Evolutionary conservation across 2,329 filamentous ascomycete genomes (phyloP).

Genomic region (Thelonectria olida): DNA sequence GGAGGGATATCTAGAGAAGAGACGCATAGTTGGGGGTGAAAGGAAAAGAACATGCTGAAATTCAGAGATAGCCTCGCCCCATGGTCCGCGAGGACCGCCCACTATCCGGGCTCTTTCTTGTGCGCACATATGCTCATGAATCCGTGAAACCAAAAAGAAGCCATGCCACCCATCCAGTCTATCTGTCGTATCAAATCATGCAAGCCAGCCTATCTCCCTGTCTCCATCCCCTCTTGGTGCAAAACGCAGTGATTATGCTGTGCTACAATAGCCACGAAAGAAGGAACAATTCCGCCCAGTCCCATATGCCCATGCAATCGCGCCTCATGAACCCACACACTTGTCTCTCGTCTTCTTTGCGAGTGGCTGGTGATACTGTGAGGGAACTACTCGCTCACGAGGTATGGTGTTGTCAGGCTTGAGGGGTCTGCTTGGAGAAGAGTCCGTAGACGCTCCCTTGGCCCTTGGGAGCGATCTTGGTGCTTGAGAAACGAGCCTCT

Average conservation of each 20-base stretch:
- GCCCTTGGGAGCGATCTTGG: conserved; percentile 68
- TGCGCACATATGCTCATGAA: neutral
- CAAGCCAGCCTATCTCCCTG: no score
- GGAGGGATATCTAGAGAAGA: neutral
- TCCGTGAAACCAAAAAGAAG: neutral
- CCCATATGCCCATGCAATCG: conserved; percentile 9
- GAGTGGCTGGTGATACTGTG: neutral
- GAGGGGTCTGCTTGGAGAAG: conserved; percentile 40
- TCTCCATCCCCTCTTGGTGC: neutral
- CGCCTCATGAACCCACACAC: neutral
- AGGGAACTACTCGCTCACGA: neutral
- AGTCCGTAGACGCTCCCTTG: conserved; percentile 72
- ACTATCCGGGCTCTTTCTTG: neutral
- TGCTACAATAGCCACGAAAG: neutral
- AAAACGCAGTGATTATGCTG: conserved; percentile 2
- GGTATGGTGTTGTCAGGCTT: neutral
- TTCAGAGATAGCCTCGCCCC: neutral
- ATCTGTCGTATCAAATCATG: conserved; percentile 6
- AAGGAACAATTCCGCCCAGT: neutral
- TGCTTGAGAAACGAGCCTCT: conserved; percentile 75
- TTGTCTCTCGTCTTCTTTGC: neutral
- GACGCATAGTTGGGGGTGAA: neutral
- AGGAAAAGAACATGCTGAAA: neutral
- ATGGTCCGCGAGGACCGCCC: conserved; percentile 5
- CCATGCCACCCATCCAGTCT: conserved; percentile 3